These are phyloP conservation scores for Prunus mira DNA, from an alignment of 306 rosid genomes.

Conservation along the genomic window DNA sequence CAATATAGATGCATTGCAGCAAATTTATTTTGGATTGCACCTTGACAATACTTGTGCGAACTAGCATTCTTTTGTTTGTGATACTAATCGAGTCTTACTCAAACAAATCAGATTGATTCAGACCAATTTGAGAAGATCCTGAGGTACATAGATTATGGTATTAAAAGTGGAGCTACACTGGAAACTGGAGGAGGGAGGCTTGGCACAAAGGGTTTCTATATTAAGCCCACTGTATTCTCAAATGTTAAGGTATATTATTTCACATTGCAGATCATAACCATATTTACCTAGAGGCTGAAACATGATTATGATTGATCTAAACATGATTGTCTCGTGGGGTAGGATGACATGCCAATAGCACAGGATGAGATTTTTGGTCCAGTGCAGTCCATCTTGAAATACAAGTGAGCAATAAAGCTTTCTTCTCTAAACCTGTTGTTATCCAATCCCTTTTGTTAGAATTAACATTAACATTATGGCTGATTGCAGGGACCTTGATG, in stretches of 20 bases:
- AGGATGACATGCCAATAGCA: constrained; percentile 88
- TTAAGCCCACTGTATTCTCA: constrained; percentile 91
- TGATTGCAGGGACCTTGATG: constrained; percentile 56
- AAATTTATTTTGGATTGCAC: not conserved
- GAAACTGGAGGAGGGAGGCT: constrained; percentile 83
- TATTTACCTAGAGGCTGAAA: constrained; percentile 4
- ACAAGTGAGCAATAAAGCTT: constrained; percentile 48
- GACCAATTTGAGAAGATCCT: constrained; percentile 80
- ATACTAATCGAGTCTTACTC: constrained; percentile 6
- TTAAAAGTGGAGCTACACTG: constrained; percentile 73
- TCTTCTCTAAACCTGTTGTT: not conserved
- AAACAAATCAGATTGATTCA: constrained; percentile 52
- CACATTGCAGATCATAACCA: constrained; percentile 4
- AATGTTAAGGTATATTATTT: constrained; percentile 57
- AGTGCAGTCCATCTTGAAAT: constrained; percentile 81
- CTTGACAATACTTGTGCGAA: not conserved
- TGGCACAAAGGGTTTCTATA: constrained; percentile 69
- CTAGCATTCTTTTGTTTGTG: constrained; percentile 17
- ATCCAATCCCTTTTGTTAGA: not conserved
- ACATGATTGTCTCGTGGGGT: constrained; percentile 18
- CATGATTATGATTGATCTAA: constrained; percentile 1
- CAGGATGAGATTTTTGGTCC: constrained; percentile 93
- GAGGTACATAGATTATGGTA: constrained; percentile 61
- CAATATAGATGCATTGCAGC: no score
- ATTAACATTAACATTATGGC: constrained; percentile 13